phyloP scores from a whole-genome alignment of 345 rosid species.

The Carallia brachiata region DNA sequence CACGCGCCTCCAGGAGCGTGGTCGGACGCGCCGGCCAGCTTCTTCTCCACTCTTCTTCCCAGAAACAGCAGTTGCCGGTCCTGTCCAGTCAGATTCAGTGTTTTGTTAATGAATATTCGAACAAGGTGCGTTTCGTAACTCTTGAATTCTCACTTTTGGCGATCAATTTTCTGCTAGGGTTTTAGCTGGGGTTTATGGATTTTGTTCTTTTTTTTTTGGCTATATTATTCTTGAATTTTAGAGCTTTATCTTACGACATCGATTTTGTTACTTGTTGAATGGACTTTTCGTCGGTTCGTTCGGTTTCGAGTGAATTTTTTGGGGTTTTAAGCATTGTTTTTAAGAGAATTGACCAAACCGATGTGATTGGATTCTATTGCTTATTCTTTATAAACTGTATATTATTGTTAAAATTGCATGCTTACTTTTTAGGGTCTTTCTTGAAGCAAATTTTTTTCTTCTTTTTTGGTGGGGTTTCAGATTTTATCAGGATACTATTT shows the following conservation, averaged over 20 bases:
- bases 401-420: too few relatives aligned
- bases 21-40: slow-evolving; percentile 42
- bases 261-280: neutral
- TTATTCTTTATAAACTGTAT: too few relatives aligned
- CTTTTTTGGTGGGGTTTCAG: too few relatives aligned
- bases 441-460: too few relatives aligned
- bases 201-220: too few relatives aligned
- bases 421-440: too few relatives aligned
- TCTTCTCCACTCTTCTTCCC: slow-evolving; percentile 30
- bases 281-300: neutral
- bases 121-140: slow-evolving; percentile 26
- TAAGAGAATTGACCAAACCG: too few relatives aligned
- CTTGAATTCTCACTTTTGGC: neutral
- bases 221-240: neutral
- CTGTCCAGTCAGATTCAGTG: slow-evolving; percentile 39
- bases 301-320: too few relatives aligned
- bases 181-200: slow-evolving; percentile 49
- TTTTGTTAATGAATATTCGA: slow-evolving; percentile 31
- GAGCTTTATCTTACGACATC: neutral
- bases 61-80: slow-evolving; percentile 33
- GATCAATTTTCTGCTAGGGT: slow-evolving; percentile 18
- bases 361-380: too few relatives aligned
- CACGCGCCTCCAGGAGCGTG: slow-evolving; percentile 50
- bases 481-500: too few relatives aligned
- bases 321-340: too few relatives aligned